Evolutionary conservation across 78 protist species (phyloP).

Genomic region (Bodo saltans): DNA sequence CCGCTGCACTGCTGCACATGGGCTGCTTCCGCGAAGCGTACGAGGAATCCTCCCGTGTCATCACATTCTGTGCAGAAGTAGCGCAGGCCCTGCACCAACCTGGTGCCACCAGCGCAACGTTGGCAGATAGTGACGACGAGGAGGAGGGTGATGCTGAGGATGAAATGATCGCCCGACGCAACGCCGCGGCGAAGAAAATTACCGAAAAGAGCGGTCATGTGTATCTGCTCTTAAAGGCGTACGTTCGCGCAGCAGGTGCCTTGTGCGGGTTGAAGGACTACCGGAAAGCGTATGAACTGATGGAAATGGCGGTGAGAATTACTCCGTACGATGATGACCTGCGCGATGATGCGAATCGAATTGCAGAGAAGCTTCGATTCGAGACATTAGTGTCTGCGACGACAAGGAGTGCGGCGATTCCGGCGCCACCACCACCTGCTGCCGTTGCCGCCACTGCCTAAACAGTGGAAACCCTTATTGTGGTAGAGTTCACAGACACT

Average conservation of each 20-base stretch:
- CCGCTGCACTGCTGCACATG: neutral
- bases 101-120: neutral
- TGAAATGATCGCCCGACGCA: neutral
- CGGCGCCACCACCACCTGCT: neutral
- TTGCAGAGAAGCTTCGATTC: constrained; percentile 4
- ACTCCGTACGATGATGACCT: constrained; percentile 25
- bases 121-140: constrained; percentile 9
- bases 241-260: neutral
- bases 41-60: neutral
- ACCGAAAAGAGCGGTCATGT: neutral
- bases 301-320: constrained; percentile 7
- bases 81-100: neutral
- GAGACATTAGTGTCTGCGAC: neutral
- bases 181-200: neutral
- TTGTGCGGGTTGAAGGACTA: neutral
- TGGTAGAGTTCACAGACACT: neutral
- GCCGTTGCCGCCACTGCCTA: neutral
- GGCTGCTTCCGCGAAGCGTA: neutral
- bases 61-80: neutral
- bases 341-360: neutral
- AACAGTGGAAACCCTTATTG: neutral
- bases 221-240: constrained; percentile 23
- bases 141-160: neutral
- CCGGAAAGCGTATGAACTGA: neutral
- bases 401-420: neutral